Evolutionary conservation across 805 yeast species (phyloP).

Genomic region (Komagataella mondaviorum): DNA sequence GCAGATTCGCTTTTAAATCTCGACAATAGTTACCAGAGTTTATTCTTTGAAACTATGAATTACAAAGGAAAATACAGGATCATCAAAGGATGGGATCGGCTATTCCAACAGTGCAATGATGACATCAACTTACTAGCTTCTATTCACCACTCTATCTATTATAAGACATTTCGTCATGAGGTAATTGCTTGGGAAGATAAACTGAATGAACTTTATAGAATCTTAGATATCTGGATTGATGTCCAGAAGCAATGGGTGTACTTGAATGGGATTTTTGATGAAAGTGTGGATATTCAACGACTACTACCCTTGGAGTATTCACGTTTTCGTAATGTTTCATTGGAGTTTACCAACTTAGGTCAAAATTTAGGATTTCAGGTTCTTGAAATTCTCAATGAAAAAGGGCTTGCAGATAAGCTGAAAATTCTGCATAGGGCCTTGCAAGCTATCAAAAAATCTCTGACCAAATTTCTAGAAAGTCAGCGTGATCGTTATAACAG

Average conservation of each 20-base stretch:
- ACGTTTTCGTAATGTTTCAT: constrained; percentile 47
- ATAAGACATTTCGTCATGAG: constrained; percentile 43
- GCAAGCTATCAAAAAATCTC: constrained; percentile 42
- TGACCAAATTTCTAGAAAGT: constrained; percentile 66
- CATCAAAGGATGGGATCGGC: constrained; percentile 52
- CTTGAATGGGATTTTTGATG: constrained; percentile 63
- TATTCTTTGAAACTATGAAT: constrained; percentile 37
- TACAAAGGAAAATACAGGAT: constrained; percentile 39
- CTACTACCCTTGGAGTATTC: constrained; percentile 58
- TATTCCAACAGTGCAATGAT: constrained; percentile 45
- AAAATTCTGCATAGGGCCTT: constrained; percentile 43
- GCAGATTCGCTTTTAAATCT: constrained; percentile 42
- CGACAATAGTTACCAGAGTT: constrained; percentile 38
- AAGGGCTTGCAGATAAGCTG: constrained; percentile 33
- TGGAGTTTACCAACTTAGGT: constrained; percentile 43
- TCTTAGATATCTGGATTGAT: constrained; percentile 66
- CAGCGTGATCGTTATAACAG: constrained; percentile 72
- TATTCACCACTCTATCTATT: constrained; percentile 60
- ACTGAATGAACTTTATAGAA: constrained; percentile 32
- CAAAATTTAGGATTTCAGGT: constrained; percentile 27
- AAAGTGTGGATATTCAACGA: constrained; percentile 40
- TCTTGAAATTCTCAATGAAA: constrained; percentile 38
- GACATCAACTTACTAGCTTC: constrained; percentile 51
- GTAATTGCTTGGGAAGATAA: constrained; percentile 40
- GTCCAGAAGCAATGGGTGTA: constrained; percentile 86